Percentiles rank a stretch among this genome's conserved stretches.
phyloP scores from a whole-genome alignment of 306 rosid species.

The Dicorynia guianensis region DNA sequence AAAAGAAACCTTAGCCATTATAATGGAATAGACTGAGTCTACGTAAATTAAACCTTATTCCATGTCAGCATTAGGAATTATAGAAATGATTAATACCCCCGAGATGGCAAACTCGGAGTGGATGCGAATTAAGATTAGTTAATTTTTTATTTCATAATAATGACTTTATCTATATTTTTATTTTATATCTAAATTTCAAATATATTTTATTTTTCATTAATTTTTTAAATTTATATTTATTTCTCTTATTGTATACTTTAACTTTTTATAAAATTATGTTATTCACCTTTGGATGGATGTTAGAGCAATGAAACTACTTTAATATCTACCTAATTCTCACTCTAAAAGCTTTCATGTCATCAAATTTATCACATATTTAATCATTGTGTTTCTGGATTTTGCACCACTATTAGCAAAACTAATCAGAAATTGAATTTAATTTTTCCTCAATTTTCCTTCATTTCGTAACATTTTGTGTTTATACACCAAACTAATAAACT shows the following conservation, averaged over 20 bases:
- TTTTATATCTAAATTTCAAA: too few relatives aligned
- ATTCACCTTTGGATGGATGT: background rate
- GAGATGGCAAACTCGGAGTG: slow-evolving; percentile 32
- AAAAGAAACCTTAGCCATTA: too few relatives aligned
- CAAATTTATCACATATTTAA: too few relatives aligned
- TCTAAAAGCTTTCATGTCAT: background rate
- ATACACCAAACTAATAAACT: background rate
- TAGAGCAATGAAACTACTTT: background rate
- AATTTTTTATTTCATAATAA: too few relatives aligned
- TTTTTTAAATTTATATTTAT: too few relatives aligned
- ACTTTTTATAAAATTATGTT: too few relatives aligned
- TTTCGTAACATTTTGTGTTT: background rate
- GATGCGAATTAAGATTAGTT: too few relatives aligned
- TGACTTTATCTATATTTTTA: too few relatives aligned
- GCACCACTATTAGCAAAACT: background rate
- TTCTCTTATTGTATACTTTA: too few relatives aligned
- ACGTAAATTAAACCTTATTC: background rate
- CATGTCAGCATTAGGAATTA: background rate
- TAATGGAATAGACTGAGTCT: too few relatives aligned
- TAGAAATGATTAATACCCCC: background rate
- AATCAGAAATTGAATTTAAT: background rate
- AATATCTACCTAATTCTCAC: slow-evolving; percentile 8
- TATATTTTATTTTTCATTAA: too few relatives aligned
- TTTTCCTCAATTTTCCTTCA: too few relatives aligned
- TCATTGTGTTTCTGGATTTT: background rate